phyloP scores from a whole-genome alignment of 169 alveolate species.

The Eimeria falciformis region DNA sequence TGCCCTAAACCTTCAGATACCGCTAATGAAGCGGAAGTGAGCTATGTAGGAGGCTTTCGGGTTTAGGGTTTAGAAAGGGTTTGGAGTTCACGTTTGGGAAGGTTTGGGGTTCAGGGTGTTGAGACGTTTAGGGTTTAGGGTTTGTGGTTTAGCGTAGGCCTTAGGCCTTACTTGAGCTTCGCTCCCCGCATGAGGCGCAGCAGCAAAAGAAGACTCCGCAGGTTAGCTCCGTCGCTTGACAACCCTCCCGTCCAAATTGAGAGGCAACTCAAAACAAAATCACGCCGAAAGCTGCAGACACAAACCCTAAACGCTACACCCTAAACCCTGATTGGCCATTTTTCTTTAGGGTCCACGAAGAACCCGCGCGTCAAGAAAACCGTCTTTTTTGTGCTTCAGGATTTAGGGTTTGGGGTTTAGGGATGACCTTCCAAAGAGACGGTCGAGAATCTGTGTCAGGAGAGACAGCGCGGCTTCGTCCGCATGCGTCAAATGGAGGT shows the following conservation, averaged over 20 bases:
- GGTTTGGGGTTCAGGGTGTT: neutral
- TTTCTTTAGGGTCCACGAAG: neutral
- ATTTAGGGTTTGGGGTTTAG: slow-evolving; percentile 6
- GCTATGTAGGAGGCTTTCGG: neutral
- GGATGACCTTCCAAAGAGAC: slow-evolving; percentile 26
- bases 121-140: no score
- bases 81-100: no score
- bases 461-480: slow-evolving; percentile 39
- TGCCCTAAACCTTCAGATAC: neutral
- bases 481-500: slow-evolving; percentile 21
- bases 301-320: neutral
- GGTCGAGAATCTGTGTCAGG: slow-evolving; percentile 15
- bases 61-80: no score
- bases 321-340: no score
- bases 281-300: slow-evolving; percentile 57
- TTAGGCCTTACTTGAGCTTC: slow-evolving; percentile 15
- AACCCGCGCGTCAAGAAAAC: no score
- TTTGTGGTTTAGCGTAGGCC: slow-evolving; percentile 3
- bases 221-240: slow-evolving; percentile 28
- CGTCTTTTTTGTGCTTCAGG: neutral
- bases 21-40: neutral
- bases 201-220: slow-evolving; percentile 29
- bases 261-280: slow-evolving; percentile 45
- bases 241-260: slow-evolving; percentile 52
- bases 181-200: slow-evolving; percentile 45